Evolutionary conservation across 257 asterid genomes (phyloP).

Genomic region (Lycium barbarum): DNA sequence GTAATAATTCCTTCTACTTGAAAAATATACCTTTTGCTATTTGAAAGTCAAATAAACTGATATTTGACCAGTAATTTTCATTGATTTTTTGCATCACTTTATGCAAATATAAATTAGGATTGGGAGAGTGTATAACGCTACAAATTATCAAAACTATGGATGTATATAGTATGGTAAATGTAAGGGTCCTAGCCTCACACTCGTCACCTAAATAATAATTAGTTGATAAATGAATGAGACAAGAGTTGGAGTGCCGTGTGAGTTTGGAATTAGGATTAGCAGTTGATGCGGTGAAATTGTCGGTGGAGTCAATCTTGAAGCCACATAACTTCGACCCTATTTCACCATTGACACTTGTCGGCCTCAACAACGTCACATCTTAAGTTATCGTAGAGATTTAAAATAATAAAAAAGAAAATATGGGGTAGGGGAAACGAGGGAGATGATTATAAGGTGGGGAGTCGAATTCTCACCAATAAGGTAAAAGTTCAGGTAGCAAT

Average conservation of each 20-base stretch:
- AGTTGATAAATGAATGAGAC: neutral
- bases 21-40: neutral
- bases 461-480: too few relatives aligned
- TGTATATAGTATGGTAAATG: neutral
- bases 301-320: slow-evolving; percentile 19
- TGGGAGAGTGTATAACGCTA: neutral
- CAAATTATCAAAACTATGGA: neutral
- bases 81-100: neutral
- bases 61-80: neutral
- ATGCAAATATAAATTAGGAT: neutral
- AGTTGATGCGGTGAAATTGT: slow-evolving; percentile 28
- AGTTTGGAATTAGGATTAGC: slow-evolving; percentile 28
- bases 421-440: too few relatives aligned
- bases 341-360: neutral
- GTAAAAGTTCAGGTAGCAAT: too few relatives aligned
- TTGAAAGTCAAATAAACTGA: neutral
- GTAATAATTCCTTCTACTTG: neutral
- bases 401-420: too few relatives aligned
- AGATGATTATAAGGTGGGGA: too few relatives aligned
- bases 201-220: neutral
- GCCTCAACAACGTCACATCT: neutral
- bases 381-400: too few relatives aligned
- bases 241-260: slow-evolving; percentile 28
- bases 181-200: neutral
- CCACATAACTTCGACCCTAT: neutral